Base-by-base conservation (phyloP, 805 yeast species). In the Tetrapisispora fleetii region DNA sequence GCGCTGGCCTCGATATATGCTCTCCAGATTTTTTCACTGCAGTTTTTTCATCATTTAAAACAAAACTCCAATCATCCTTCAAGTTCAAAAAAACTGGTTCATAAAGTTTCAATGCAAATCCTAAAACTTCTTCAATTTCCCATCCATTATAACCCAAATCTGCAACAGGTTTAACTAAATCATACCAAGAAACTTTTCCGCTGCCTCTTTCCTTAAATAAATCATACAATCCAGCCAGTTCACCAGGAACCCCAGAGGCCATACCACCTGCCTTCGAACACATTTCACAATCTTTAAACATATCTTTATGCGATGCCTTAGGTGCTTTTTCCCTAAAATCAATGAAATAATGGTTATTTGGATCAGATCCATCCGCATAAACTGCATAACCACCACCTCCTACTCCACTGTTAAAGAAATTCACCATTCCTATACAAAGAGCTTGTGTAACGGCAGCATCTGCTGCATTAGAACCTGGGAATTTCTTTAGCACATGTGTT, bases 311-410 rank as follows among this genome's bases (percentile, higher is more conserved):
- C 3, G 93, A 78, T 1, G 46, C 58, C 2, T 60, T 65, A 0
- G 98, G 97, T 0, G 97, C 96, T 70, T 77, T 78, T 63, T 91
- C 99, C 52, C 99, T 72, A 30, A 93, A 95, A 66, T 91, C 95
- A 39, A 90, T 78, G 28, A 82, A 72, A 2, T 83, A 53, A 1
- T 83, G 77, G 1, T 74, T 73, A 8, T 74, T 72, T 13, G 73
- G 68, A 27, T 63, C 65, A 40, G 61, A 48, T 24, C 56, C 51
- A 32, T 41, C 44, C 2, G 64, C 54, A 47, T 49, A 54, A 1
- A 80, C 75, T 40, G 85, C 83, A 57, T 78, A 88, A 0, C 85
- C 87, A 10, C 99, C 98, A 4, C 98, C 98, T 8, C 97, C 96
- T 40, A 91, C 81, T 0, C 97, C 96, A 1, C 95, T 82, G 50